Base-by-base conservation (phyloP, 345 rosid genomes). In the Garcia nutans region DNA sequence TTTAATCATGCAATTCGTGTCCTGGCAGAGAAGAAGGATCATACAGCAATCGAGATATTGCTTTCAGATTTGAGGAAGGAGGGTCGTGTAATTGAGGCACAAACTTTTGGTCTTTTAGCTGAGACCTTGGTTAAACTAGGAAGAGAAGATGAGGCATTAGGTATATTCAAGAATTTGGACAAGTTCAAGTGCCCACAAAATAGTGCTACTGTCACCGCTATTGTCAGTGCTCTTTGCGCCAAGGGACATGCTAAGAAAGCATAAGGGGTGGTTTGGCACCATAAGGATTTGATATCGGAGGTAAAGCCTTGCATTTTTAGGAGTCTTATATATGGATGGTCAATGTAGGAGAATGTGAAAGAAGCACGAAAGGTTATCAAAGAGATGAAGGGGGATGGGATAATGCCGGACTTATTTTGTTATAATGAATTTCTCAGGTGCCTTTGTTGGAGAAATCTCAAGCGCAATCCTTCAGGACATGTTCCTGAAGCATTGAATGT, bases 211-310 rank as follows among this genome's bases (percentile, higher is more conserved):
- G 87, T 94, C 59, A 75, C 83, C 52, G 87, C 95, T 66, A 86
- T 91, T 22, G 86, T 91, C 37, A 82, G 68, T 67, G 90, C 97
- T n/a, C 91, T 94, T 54, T 92, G 97, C 71, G 77, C 89, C 0
- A 91, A 80, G 81, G 97, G 97, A 56, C 95, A 91, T 77, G 93
- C 91, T 42, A 91, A 80, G 90, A 94, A 82, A 84, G 97, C 97
- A 20, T 85, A 83, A 75, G 93, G 96, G 61, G 97, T 94, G 58
- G 79, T 92, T 75, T 81, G 75, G 82, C 93, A 89, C 79, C 93
- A 94, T 76, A 92, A 83, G 81, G 82, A 82, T 69, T 84, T 79
- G 47, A 82, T 91, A 49, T 65, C 86, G 0, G 86, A 90, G 2
- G 74, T 76, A 13, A 88, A 88, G 74, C 75, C 77, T 60, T 77